Conservation (phyloP, 345 rosid species). For the Carallia pectinifolia region DNA sequence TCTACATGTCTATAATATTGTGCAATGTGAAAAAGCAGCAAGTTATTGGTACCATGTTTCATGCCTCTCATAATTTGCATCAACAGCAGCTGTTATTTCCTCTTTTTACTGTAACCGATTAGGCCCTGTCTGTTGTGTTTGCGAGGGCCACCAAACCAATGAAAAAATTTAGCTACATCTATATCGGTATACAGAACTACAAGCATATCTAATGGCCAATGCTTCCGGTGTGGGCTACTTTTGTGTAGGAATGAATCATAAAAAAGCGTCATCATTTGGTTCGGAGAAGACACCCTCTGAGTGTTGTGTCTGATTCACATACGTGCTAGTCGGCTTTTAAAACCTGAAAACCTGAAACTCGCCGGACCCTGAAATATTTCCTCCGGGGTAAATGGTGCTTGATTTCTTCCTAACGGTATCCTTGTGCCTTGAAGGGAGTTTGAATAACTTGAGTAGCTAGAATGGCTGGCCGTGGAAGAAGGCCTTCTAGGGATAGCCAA, state of each 20-base stretch:
- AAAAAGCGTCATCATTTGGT: constrained; percentile 17
- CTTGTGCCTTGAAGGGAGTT: constrained; percentile 30
- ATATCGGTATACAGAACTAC: constrained; percentile 4
- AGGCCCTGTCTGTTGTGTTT: background rate
- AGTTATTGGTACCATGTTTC: background rate
- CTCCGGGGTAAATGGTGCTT: constrained; percentile 15
- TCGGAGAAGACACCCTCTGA: constrained; percentile 13
- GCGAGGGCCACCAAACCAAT: background rate
- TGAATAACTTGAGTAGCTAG: constrained; percentile 22
- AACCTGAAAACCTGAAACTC: constrained; percentile 20
- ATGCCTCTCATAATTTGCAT: too few relatives aligned
- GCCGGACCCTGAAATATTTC: constrained; percentile 25
- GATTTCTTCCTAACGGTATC: constrained; percentile 13
- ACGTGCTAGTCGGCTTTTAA: constrained; percentile 9
- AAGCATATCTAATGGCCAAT: constrained; percentile 6
- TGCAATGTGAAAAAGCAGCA: background rate
- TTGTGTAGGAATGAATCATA: constrained; percentile 16
- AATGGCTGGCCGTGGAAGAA: constrained; percentile 44
- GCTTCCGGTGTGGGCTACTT: background rate
- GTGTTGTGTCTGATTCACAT: constrained; percentile 23
- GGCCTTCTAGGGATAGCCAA: constrained; percentile 55
- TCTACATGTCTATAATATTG: background rate
- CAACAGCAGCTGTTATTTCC: too few relatives aligned
- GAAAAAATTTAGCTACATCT: constrained; percentile 12
- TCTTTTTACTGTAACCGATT: background rate